These are phyloP conservation scores for Colletotrichum sojae DNA, from an alignment of 2,329 filamentous ascomycete genomes.

Conservation along the genomic window DNA sequence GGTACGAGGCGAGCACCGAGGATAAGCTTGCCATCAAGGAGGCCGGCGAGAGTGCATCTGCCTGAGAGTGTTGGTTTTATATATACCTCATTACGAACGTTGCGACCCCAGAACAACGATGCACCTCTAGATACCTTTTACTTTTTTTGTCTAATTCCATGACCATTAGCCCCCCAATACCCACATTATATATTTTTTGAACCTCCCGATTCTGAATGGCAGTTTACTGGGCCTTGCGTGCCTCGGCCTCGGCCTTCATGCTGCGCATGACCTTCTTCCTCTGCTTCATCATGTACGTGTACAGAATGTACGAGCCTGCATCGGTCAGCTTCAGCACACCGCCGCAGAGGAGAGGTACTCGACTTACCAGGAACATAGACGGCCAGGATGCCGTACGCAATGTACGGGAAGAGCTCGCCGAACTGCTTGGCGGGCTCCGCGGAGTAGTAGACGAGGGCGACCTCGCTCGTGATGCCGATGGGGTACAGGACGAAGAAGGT, in stretches of 20 bases:
- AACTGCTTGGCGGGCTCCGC: constrained; percentile 69
- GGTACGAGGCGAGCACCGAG: constrained; percentile 72
- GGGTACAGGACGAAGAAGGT: constrained; percentile 96
- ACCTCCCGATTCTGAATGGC: background rate
- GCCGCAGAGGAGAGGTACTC: constrained; percentile 7
- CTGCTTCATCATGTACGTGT: constrained; percentile 96
- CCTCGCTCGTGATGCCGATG: constrained; percentile 90
- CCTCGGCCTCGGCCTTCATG: constrained; percentile 62
- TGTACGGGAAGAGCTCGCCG: constrained; percentile 67
- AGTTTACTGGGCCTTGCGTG: constrained; percentile 29
- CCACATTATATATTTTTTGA: background rate
- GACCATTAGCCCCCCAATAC: constrained; percentile 29
- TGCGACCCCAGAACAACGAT: constrained; percentile 13
- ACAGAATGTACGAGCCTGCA: constrained; percentile 82
- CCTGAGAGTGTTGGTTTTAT: constrained; percentile 5
- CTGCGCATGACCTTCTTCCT: constrained; percentile 82
- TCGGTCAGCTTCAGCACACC: background rate
- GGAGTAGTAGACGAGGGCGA: constrained; percentile 81
- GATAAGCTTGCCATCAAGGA: constrained; percentile 45
- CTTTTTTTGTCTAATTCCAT: constrained; percentile 38
- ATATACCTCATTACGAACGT: constrained; percentile 5
- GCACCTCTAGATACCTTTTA: constrained; percentile 11
- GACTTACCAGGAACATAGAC: constrained; percentile 85
- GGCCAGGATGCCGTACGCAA: constrained; percentile 75
- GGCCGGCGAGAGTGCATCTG: constrained; percentile 32